A percentile compares a stretch with the other conserved stretches of the same genome.
Conservation (phyloP, 257 asterid genomes). For the Salvia hispanica region DNA sequence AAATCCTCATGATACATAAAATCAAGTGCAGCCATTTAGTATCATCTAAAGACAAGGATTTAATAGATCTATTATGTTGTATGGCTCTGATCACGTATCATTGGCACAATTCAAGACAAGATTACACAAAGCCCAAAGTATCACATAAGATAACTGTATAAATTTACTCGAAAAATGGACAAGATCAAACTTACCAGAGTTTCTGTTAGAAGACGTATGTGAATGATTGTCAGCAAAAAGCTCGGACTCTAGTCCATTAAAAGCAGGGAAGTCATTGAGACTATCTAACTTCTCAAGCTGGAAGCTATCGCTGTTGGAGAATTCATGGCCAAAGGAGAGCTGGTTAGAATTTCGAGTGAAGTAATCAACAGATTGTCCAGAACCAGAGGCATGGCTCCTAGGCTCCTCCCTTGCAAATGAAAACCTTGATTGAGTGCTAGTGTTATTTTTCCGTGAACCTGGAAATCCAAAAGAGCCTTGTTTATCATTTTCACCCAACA, state of each 20-base stretch:
- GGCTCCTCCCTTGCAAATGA: slow-evolving; percentile 91
- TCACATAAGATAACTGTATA: not conserved
- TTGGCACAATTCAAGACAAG: slow-evolving; percentile 20
- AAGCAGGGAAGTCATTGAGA: slow-evolving; percentile 54
- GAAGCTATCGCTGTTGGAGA: slow-evolving; percentile 35
- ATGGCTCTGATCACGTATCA: slow-evolving; percentile 5
- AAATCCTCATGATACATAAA: not conserved
- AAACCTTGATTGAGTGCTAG: slow-evolving; percentile 80
- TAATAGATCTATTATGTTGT: slow-evolving; percentile 4
- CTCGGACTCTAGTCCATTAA: slow-evolving; percentile 53
- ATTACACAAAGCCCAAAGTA: not conserved
- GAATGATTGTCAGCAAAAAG: slow-evolving; percentile 47
- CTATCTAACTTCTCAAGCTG: slow-evolving; percentile 49
- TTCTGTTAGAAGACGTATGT: slow-evolving; percentile 48
- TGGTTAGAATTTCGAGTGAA: slow-evolving; percentile 49
- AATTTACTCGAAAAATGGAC: slow-evolving; percentile 1
- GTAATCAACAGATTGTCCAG: slow-evolving; percentile 47
- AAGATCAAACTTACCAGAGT: slow-evolving; percentile 54
- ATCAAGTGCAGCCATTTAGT: not conserved
- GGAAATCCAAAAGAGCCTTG: slow-evolving; percentile 57
- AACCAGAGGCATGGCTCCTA: slow-evolving; percentile 40
- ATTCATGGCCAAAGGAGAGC: slow-evolving; percentile 47
- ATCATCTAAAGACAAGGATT: not conserved
- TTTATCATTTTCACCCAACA: slow-evolving; percentile 62
- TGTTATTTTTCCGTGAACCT: slow-evolving; percentile 61